phyloP scores from a whole-genome alignment of 1,139 yeast genomes.

The Kluyveromyces sp. region DNA sequence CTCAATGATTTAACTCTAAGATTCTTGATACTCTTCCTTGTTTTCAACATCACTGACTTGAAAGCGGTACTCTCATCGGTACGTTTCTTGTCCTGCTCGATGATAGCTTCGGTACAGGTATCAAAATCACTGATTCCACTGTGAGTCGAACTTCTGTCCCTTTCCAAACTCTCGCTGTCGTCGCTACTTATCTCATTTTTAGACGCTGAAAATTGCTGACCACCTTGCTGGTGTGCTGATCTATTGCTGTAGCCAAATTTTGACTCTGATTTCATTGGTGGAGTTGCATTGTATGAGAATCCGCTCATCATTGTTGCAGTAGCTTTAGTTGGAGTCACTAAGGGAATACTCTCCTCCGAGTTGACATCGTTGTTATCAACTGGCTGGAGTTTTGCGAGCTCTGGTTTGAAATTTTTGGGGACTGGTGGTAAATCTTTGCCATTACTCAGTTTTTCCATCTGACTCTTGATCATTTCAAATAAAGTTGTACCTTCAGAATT shows the following conservation, averaged over 20 bases:
- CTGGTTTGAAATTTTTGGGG: not conserved
- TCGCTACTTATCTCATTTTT: not conserved
- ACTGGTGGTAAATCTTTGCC: constrained; percentile 2
- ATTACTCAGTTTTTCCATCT: constrained; percentile 4
- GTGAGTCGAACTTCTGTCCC: not conserved
- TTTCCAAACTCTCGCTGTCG: not conserved
- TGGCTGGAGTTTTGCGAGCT: not conserved
- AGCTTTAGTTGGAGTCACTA: constrained; percentile 3
- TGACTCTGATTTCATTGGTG: constrained; percentile 8
- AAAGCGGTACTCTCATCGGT: not conserved
- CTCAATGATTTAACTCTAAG: constrained; percentile 2
- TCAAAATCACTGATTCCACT: not conserved
- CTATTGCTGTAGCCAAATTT: constrained; percentile 2
- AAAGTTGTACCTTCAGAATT: constrained; percentile 8
- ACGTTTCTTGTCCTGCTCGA: not conserved
- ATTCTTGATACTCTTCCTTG: constrained; percentile 3
- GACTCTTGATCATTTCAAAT: constrained; percentile 8
- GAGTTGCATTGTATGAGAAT: constrained; percentile 12
- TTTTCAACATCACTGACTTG: constrained; percentile 4
- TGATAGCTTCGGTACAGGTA: not conserved
- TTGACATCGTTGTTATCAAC: constrained; percentile 1
- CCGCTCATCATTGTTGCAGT: constrained; percentile 9
- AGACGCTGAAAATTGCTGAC: not conserved
- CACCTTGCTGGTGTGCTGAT: not conserved
- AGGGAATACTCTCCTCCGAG: not conserved